Conservation (phyloP, 169 alveolate genomes). For the Plasmodium vivax region DNA sequence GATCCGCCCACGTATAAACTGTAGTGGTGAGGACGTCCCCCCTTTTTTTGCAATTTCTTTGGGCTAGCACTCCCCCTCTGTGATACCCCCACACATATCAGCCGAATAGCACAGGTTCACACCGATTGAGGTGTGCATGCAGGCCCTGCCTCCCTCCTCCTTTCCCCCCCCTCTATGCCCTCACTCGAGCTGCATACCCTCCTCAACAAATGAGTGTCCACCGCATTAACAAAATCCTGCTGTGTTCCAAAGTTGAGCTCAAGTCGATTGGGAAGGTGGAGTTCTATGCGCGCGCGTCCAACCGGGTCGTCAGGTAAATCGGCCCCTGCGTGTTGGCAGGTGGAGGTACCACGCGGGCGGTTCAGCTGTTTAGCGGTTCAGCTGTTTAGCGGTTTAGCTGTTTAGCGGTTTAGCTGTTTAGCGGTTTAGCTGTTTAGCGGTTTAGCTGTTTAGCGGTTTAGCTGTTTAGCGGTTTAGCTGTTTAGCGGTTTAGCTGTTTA, state of each 20-base stretch:
- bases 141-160: neutral
- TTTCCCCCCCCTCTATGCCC: too few species aligned
- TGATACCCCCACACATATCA: neutral
- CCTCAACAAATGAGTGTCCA: slow-evolving; percentile 32
- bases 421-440: too few species aligned
- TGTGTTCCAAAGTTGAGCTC: slow-evolving; percentile 33
- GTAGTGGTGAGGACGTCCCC: neutral
- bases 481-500: too few species aligned
- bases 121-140: neutral
- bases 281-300: slow-evolving; percentile 25
- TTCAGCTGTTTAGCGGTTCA: too few species aligned
- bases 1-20: too few species aligned
- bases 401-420: too few species aligned
- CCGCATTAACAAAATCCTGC: slow-evolving; percentile 43
- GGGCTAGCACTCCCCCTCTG: neutral
- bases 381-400: too few species aligned
- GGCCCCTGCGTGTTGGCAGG: neutral
- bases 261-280: slow-evolving; percentile 32
- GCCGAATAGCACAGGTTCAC: neutral
- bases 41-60: neutral
- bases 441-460: neutral
- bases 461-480: too few species aligned
- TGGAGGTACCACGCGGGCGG: neutral
- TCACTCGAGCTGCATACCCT: neutral
- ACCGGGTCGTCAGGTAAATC: slow-evolving; percentile 32